Percentiles rank a stretch among this genome's conserved stretches.
phyloP scores from a whole-genome alignment of 371 early-diverging fungal species.

The Mucor indicus region DNA sequence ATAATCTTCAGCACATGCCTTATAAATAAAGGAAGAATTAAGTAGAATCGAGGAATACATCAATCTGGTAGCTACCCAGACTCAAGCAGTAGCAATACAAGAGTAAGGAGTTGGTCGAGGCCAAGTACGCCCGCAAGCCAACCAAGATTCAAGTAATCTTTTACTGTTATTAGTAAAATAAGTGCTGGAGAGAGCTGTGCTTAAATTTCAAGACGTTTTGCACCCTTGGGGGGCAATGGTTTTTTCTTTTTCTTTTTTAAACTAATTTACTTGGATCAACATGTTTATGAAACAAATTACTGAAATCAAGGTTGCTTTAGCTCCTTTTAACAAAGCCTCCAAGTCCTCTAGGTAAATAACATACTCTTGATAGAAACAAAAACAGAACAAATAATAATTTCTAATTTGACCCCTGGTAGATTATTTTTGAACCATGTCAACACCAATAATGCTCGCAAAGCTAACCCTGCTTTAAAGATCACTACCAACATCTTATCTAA shows the following conservation, averaged over 20 bases:
- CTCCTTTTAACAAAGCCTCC: constrained; percentile 44
- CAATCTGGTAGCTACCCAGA: too few species aligned
- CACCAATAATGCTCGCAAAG: constrained; percentile 48
- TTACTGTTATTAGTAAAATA: too few species aligned
- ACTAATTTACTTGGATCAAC: background rate
- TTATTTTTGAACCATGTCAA: constrained; percentile 58
- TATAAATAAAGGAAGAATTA: too few species aligned
- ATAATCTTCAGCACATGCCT: too few species aligned
- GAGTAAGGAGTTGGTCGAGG: too few species aligned
- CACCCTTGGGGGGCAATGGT: too few species aligned
- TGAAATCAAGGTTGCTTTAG: constrained; percentile 45
- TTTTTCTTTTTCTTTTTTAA: background rate
- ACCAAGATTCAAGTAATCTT: too few species aligned
- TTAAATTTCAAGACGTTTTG: too few species aligned
- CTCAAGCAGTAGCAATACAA: too few species aligned
- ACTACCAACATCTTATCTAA: constrained; percentile 46
- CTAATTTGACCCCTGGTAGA: constrained; percentile 19
- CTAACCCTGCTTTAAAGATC: constrained; percentile 57
- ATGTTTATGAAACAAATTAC: constrained; percentile 48
- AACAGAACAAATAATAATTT: background rate
- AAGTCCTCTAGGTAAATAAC: constrained; percentile 44
- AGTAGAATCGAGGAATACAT: too few species aligned
- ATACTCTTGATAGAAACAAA: background rate
- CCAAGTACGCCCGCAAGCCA: too few species aligned
- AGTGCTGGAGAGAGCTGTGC: too few species aligned